Evolutionary conservation across 1,284 basidiomycete species (phyloP).

Genomic region (Termitomyces sp.): DNA sequence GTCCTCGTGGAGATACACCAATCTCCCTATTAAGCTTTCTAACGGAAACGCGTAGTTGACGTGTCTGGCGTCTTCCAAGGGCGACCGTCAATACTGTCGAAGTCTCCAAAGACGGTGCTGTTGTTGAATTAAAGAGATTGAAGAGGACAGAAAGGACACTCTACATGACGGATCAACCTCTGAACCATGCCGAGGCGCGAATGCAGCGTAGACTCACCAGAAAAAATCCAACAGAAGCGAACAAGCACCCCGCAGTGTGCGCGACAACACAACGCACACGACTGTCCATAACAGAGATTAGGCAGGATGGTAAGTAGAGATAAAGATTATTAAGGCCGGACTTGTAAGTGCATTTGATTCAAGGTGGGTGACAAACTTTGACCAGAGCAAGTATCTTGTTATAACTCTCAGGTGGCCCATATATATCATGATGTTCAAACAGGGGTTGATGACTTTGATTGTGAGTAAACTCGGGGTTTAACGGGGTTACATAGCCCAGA

Average conservation of each 20-base stretch:
- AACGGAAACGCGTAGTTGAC: not conserved
- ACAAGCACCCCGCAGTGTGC: constrained; percentile 19
- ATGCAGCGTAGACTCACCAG: constrained; percentile 19
- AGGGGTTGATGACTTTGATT: not conserved
- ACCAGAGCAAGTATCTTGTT: not conserved
- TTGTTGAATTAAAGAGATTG: constrained; percentile 3
- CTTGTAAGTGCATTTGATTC: constrained; percentile 5
- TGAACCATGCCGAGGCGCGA: not conserved
- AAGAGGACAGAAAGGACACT: constrained; percentile 17
- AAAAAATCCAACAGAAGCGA: constrained; percentile 23
- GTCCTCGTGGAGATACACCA: constrained; percentile 2
- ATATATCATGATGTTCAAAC: not conserved
- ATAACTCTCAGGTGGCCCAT: not conserved
- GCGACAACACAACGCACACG: constrained; percentile 17
- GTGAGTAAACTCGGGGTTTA: not conserved
- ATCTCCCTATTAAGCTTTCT: not conserved
- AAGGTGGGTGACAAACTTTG: not conserved
- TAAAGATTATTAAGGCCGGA: not conserved
- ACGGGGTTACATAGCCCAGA: not conserved
- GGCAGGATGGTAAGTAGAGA: not conserved
- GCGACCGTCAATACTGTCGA: not conserved
- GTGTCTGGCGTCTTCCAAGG: constrained; percentile 1
- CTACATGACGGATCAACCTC: constrained; percentile 5
- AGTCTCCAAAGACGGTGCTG: not conserved
- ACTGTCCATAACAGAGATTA: constrained; percentile 16